Conservation (phyloP, 768 basidiomycete species). For the Naematelia encephala region DNA sequence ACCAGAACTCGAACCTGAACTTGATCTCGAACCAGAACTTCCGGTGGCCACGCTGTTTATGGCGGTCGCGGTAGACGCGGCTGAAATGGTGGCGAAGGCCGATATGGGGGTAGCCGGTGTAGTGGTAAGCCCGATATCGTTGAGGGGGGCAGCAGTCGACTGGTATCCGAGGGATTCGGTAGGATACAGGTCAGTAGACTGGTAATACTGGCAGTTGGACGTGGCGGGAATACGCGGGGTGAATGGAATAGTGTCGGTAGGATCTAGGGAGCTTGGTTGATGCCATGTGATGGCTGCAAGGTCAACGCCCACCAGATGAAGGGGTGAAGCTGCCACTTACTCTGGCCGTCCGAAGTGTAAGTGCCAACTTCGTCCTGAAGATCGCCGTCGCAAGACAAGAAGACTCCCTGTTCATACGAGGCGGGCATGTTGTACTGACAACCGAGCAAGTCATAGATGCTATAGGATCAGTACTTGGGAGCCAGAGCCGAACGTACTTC, state of each 20-base stretch:
- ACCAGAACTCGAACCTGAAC: not conserved
- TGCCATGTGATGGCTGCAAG: conserved; percentile 10
- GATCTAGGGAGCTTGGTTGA: conserved; percentile 3
- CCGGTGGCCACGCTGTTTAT: not conserved
- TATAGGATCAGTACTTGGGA: not conserved
- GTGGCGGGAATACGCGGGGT: conserved; percentile 12
- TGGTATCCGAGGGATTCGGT: conserved; percentile 4
- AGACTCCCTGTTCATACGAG: conserved; percentile 3
- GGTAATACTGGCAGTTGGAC: conserved; percentile 9
- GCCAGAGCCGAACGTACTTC: not conserved
- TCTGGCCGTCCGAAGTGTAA: conserved; percentile 12
- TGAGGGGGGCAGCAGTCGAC: not conserved
- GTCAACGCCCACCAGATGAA: not conserved
- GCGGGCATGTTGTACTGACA: conserved; percentile 15
- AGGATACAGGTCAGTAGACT: conserved; percentile 13
- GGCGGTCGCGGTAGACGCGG: conserved; percentile 1
- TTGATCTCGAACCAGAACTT: not conserved
- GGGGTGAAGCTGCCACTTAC: conserved; percentile 1
- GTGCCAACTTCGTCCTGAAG: conserved; percentile 17
- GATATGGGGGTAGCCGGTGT: not conserved
- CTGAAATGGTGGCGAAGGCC: conserved; percentile 6
- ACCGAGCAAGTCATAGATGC: conserved; percentile 13
- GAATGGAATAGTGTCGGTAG: conserved; percentile 7
- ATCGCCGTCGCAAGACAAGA: conserved; percentile 10
- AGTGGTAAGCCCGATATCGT: not conserved